Base-by-base conservation (phyloP, 495 filamentous ascomycete genomes). In the Penicillium salamii region DNA sequence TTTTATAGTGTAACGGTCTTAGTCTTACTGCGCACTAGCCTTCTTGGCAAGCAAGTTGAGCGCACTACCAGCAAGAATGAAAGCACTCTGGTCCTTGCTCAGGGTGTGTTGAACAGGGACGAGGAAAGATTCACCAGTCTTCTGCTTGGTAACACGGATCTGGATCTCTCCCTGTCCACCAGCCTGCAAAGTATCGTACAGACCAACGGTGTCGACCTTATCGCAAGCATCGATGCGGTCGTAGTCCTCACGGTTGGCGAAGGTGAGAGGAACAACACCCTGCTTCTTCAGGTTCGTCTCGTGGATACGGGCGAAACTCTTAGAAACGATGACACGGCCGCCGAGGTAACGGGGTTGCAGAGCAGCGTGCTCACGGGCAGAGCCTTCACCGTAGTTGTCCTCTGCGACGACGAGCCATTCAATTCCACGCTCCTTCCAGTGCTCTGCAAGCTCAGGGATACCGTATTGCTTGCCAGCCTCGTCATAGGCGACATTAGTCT, bases 271-370 rank as follows among this genome's bases (percentile, higher is more conserved):
- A 17, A 97, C 90, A 13, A 98, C 87, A 50, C 93, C 93, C 75
- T 98, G 93, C 77, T 98, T 97, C 84, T 98, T 98, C 24, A 98
- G 74, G 71, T 98, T 98, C 14, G 93, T 96, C 78, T 98, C 95
- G 73, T 98, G 93, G 68, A 98, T 98, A 35, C 93, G 80, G 3
- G 93, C 93, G 66, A 98, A 97, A 63, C 78, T 84, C 78, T 97
- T 97, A 46, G 86, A 78, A 19, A 97, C 81, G 37, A 98, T 89
- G 57, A 96, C 70, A 13, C 92, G 77, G 28, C 89, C 90, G 42
- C 93, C 93, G 0, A 98, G 83, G 68, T 93, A 97, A 1, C 93
- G 77, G 11, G 93, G 93, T 68, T 98, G 93, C 40, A 98, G 77
- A n/a, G 93, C 93, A 5, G 93, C 93, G 72, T 98, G 93, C 63